Conservation (phyloP, 257 asterid species). For the Anisodus acutangulus region DNA sequence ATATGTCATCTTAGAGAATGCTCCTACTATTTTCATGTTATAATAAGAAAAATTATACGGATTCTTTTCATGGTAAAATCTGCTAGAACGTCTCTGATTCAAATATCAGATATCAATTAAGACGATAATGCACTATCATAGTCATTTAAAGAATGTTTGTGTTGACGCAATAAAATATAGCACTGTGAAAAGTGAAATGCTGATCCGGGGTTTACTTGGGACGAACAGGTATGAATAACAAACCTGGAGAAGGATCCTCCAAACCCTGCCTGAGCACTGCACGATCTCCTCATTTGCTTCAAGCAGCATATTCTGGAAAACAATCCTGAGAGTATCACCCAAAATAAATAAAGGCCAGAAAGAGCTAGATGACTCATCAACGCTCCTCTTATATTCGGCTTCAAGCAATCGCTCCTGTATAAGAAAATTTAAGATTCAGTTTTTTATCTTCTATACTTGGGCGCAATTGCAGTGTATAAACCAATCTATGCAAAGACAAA, state of each 20-base stretch:
- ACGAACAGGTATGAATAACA: background rate
- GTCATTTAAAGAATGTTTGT: background rate
- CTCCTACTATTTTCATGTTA: background rate
- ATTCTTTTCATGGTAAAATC: background rate
- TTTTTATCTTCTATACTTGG: background rate
- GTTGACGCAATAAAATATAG: conserved; percentile 8
- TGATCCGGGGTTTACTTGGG: conserved; percentile 29
- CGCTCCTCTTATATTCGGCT: conserved; percentile 80
- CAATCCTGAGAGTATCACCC: conserved; percentile 96
- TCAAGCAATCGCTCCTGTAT: conserved; percentile 98
- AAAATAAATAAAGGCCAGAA: conserved; percentile 97
- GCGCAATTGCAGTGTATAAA: background rate
- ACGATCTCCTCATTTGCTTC: conserved; percentile 92
- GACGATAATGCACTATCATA: background rate
- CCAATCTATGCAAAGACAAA: background rate
- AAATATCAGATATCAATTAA: background rate
- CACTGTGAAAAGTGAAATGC: conserved; percentile 11
- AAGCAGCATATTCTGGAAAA: conserved; percentile 93
- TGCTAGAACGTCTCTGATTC: background rate
- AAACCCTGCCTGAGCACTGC: conserved; percentile 89
- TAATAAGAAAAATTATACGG: background rate
- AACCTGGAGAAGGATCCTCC: conserved; percentile 88
- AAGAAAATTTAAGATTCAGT: conserved; percentile 22
- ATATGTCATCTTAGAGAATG: background rate
- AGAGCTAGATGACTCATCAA: conserved; percentile 63